Evolutionary conservation across 2,329 filamentous ascomycete species (phyloP).

Genomic region (Colletotrichum truncatum): DNA sequence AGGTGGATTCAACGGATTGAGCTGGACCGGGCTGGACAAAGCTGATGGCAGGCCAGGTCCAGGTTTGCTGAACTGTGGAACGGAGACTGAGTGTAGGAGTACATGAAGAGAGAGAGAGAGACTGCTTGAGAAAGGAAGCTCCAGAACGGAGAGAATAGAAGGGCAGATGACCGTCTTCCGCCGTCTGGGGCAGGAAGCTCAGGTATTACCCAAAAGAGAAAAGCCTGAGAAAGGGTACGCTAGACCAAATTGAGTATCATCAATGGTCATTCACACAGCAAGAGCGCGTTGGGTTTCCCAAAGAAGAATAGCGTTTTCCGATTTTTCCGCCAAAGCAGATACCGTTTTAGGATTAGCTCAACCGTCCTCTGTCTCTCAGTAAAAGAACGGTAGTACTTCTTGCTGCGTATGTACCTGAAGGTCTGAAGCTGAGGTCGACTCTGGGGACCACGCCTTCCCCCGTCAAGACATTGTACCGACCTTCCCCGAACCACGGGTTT

Average conservation of each 20-base stretch:
- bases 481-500: slow-evolving; percentile 21
- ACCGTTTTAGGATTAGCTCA: slow-evolving; percentile 7
- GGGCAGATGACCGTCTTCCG: slow-evolving; percentile 19
- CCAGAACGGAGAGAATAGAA: slow-evolving; percentile 10
- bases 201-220: background rate
- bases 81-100: background rate
- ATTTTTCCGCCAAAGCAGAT: background rate
- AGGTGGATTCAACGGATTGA: background rate
- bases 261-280: slow-evolving; percentile 10
- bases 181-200: background rate
- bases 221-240: accelerated
- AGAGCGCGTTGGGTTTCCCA: slow-evolving; percentile 7
- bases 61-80: background rate
- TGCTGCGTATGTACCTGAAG: background rate
- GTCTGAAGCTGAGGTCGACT: background rate
- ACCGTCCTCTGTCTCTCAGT: background rate
- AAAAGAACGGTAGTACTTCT: no score
- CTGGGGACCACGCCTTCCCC: background rate
- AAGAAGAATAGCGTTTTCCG: slow-evolving; percentile 6
- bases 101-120: background rate
- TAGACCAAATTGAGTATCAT: background rate
- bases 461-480: slow-evolving; percentile 18
- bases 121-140: background rate
- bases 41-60: slow-evolving; percentile 5
- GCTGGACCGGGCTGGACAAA: slow-evolving; percentile 16